Evolutionary conservation across 495 filamentous ascomycete species (phyloP).

Genomic region (Beverwykella pulmonaria): DNA sequence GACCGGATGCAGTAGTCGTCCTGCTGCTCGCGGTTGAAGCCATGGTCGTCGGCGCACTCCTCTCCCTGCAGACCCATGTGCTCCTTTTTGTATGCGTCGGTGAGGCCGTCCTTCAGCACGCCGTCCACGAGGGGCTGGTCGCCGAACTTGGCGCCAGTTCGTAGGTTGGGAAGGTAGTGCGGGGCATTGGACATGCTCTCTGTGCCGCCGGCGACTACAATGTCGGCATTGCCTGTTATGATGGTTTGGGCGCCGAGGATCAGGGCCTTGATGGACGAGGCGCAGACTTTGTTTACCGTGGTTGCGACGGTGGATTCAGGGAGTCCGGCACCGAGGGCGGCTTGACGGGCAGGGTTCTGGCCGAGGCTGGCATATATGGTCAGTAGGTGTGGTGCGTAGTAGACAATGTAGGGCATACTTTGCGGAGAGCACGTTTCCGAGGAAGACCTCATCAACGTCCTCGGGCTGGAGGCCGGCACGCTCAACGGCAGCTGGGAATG

Average conservation of each 20-base stretch:
- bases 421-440: conserved; percentile 95
- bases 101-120: conserved; percentile 87
- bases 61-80: conserved; percentile 94
- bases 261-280: conserved; percentile 88
- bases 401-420: conserved; percentile 61
- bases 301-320: conserved; percentile 77
- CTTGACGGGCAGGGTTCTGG: conserved; percentile 94
- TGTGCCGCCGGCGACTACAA: conserved; percentile 88
- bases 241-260: conserved; percentile 95
- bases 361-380: conserved; percentile 66
- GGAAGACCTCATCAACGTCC: conserved; percentile 93
- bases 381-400: conserved; percentile 5
- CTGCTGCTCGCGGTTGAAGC: conserved; percentile 76
- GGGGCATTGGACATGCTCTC: conserved; percentile 98
- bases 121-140: conserved; percentile 85
- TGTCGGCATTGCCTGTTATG: conserved; percentile 86
- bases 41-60: conserved; percentile 85
- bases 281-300: conserved; percentile 98
- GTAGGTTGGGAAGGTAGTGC: conserved; percentile 88
- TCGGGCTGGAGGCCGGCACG: conserved; percentile 81
- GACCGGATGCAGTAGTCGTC: conserved; percentile 91
- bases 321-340: conserved; percentile 84
- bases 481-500: conserved; percentile 71
- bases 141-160: conserved; percentile 87
- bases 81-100: conserved; percentile 86